These are phyloP conservation scores for Ochromonas danica DNA, from an alignment of 108 stramenopile species.

Conservation along the genomic window DNA sequence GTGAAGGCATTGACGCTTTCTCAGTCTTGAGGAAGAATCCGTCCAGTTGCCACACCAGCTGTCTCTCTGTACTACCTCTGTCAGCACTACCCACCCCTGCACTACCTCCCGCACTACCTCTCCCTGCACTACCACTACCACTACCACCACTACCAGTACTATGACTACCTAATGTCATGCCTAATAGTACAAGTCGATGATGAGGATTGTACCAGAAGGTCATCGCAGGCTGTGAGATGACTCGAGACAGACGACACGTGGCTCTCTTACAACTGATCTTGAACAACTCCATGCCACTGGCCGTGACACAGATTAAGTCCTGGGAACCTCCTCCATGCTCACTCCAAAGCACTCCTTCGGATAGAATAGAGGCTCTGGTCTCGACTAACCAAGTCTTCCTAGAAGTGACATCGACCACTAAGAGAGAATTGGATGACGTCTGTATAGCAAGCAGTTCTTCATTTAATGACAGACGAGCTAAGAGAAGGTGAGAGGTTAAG, in stretches of 20 bases:
- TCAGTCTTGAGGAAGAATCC: conserved; percentile 1
- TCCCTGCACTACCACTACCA: too few relatives aligned
- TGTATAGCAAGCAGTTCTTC: not conserved
- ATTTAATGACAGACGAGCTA: too few relatives aligned
- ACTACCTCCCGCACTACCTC: too few relatives aligned
- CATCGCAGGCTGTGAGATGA: not conserved
- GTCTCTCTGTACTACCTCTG: too few relatives aligned
- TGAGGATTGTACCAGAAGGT: not conserved
- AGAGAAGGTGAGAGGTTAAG: too few relatives aligned
- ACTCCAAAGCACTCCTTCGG: not conserved
- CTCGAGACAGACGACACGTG: not conserved
- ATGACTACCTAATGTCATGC: not conserved
- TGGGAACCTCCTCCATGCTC: conserved; percentile 24
- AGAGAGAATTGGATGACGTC: not conserved
- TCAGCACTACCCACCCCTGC: too few relatives aligned
- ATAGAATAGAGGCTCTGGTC: not conserved
- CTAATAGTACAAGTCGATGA: not conserved
- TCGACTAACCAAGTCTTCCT: not conserved
- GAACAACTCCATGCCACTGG: not conserved
- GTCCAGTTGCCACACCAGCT: not conserved
- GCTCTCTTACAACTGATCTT: not conserved
- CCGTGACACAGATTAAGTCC: not conserved
- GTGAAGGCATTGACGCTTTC: not conserved
- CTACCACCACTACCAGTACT: not conserved
- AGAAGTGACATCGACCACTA: not conserved